Evolutionary conservation across 1,284 basidiomycete species (phyloP).

Genomic region (Golubevia sp.): DNA sequence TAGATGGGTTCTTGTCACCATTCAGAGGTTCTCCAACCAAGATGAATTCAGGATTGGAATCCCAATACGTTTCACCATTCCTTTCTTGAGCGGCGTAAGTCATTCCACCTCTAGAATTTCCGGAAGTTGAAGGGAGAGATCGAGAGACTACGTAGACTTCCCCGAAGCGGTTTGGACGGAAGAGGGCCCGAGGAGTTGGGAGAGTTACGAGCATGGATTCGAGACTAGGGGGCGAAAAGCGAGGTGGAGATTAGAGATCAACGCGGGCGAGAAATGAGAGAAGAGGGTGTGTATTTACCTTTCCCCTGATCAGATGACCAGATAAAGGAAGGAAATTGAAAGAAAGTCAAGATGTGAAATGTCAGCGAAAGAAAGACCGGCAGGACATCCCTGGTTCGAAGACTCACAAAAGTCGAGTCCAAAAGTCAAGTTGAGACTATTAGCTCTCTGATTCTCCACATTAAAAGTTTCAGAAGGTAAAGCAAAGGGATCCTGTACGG

Average conservation of each 20-base stretch:
- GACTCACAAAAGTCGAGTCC: slow-evolving; percentile 11
- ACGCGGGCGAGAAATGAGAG: background rate
- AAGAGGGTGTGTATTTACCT: background rate
- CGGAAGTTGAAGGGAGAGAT: slow-evolving; percentile 67
- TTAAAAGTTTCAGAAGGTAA: slow-evolving; percentile 9
- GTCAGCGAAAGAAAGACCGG: slow-evolving; percentile 67
- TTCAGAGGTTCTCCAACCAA: slow-evolving; percentile 69
- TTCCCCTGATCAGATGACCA: background rate
- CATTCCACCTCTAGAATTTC: slow-evolving; percentile 69
- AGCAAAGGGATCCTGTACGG: slow-evolving; percentile 9
- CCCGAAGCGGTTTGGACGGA: slow-evolving; percentile 68
- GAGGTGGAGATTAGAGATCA: background rate
- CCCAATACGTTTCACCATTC: slow-evolving; percentile 65
- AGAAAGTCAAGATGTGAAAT: background rate
- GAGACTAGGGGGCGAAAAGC: slow-evolving; percentile 63
- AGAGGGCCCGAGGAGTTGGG: slow-evolving; percentile 65
- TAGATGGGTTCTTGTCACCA: slow-evolving; percentile 67
- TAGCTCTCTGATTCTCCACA: slow-evolving; percentile 2
- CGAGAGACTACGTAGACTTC: slow-evolving; percentile 70
- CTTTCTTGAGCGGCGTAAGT: slow-evolving; percentile 38
- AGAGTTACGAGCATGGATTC: slow-evolving; percentile 70
- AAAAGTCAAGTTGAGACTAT: slow-evolving; percentile 1
- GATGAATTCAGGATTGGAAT: slow-evolving; percentile 69
- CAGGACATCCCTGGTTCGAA: slow-evolving; percentile 66
- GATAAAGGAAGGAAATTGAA: background rate